A percentile compares a stretch with the other conserved stretches of the same genome.
Evolutionary conservation across 495 filamentous ascomycete species (phyloP).

Genomic region (Coniosporium apollinis): DNA sequence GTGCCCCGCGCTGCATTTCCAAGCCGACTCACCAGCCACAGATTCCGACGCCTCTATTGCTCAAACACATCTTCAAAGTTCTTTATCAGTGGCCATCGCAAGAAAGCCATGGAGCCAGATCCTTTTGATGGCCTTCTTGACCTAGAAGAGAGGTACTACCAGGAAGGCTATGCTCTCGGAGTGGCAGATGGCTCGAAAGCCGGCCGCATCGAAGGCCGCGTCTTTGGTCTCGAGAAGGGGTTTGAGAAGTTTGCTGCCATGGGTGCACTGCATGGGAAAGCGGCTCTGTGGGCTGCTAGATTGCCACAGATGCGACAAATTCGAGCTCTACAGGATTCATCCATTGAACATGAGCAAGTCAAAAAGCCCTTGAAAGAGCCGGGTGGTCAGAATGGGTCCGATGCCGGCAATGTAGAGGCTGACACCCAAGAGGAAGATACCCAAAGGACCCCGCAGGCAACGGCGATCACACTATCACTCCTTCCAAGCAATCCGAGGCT

Average conservation of each 20-base stretch:
- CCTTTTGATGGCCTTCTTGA: constrained; percentile 56
- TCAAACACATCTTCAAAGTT: too few species aligned
- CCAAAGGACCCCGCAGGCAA: constrained; percentile 21
- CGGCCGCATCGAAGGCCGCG: constrained; percentile 71
- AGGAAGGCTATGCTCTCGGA: constrained; percentile 65
- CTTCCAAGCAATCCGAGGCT: constrained; percentile 48
- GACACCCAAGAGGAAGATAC: constrained; percentile 2
- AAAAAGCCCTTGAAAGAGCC: neutral
- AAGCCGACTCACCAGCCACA: too few species aligned
- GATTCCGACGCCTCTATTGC: too few species aligned
- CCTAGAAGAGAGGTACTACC: constrained; percentile 73
- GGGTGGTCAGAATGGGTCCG: neutral
- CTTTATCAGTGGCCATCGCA: too few species aligned
- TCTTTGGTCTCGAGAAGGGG: constrained; percentile 81
- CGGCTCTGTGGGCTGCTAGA: constrained; percentile 61
- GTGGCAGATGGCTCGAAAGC: constrained; percentile 58
- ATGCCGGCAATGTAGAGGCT: neutral
- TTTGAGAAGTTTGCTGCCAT: constrained; percentile 78
- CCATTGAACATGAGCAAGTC: too few species aligned
- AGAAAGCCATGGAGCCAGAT: constrained; percentile 35
- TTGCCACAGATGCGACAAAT: constrained; percentile 12
- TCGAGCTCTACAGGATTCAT: neutral
- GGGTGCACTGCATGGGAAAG: constrained; percentile 66
- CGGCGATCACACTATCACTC: too few species aligned
- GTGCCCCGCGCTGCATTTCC: too few species aligned